These are phyloP conservation scores for Hibiscus syriacus DNA, from an alignment of 345 rosid genomes.

Conservation along the genomic window DNA sequence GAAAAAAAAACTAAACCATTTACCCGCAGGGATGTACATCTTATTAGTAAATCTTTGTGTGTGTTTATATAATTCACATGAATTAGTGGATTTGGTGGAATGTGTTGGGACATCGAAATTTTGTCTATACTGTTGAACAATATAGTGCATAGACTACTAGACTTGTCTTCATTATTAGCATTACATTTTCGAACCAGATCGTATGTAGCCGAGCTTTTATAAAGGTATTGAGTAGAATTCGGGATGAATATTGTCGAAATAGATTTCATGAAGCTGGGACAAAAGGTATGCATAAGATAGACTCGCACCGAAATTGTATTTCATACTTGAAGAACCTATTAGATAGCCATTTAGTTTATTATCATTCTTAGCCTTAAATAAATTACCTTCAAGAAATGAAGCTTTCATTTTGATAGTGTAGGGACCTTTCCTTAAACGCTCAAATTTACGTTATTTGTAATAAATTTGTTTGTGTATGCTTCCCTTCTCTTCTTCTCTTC, in stretches of 20 bases:
- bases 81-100: not conserved
- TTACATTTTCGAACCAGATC: not conserved
- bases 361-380: not conserved
- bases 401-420: not conserved
- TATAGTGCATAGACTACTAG: not conserved
- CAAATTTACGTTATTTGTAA: too few species aligned
- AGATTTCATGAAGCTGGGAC: not conserved
- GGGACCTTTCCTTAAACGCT: not conserved
- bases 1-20: not conserved
- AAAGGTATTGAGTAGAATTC: not conserved
- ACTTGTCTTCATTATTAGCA: not conserved
- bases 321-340: not conserved
- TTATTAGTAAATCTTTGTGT: too few species aligned
- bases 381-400: slow-evolving; percentile 2
- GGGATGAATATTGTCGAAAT: not conserved
- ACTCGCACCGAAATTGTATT: not conserved
- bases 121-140: not conserved
- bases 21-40: too few species aligned
- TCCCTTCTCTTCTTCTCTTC: too few species aligned
- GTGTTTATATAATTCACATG: too few species aligned
- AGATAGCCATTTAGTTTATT: not conserved
- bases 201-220: not conserved
- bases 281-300: not conserved
- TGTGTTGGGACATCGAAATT: not conserved
- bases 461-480: not conserved